Percentiles rank a stretch among this genome's conserved stretches.
Evolutionary conservation across 345 rosid species (phyloP).

Genomic region (Melaleuca alternifolia): DNA sequence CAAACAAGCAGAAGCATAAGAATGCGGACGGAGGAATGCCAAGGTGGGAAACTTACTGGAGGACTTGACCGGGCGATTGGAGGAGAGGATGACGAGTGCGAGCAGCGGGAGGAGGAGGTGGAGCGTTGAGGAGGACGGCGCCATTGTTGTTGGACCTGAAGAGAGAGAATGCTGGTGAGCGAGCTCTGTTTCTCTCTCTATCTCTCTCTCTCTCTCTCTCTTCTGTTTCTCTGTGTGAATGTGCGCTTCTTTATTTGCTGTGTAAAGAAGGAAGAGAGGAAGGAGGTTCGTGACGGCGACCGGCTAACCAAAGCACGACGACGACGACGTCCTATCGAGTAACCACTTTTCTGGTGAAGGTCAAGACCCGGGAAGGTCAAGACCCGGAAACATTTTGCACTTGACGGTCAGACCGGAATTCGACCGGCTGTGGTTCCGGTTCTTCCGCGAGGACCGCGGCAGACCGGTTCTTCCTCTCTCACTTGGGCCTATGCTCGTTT

Average conservation of each 20-base stretch:
- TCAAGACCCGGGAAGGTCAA: neutral
- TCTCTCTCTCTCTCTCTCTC: neutral
- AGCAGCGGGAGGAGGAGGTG: constrained; percentile 22
- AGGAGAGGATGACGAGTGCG: constrained; percentile 23
- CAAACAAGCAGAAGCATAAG: neutral
- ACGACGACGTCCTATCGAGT: constrained; percentile 21
- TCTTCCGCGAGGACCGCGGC: neutral
- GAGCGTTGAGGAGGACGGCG: constrained; percentile 12
- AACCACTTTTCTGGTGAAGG: neutral
- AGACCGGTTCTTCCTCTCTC: neutral
- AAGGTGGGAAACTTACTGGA: constrained; percentile 15
- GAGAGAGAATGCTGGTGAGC: neutral
- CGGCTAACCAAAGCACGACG: neutral
- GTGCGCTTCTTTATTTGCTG: neutral
- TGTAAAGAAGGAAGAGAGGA: neutral
- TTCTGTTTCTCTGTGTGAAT: no score
- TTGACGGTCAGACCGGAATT: neutral
- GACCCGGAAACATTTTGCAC: no score
- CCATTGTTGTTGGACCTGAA: constrained; percentile 23
- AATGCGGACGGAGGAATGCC: neutral
- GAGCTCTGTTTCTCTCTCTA: neutral
- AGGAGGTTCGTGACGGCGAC: neutral
- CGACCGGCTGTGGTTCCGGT: neutral
- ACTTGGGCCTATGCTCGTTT: neutral
- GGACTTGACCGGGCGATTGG: constrained; percentile 19